Base-by-base conservation (phyloP, 768 basidiomycete genomes). In the Tulasnella sp. region DNA sequence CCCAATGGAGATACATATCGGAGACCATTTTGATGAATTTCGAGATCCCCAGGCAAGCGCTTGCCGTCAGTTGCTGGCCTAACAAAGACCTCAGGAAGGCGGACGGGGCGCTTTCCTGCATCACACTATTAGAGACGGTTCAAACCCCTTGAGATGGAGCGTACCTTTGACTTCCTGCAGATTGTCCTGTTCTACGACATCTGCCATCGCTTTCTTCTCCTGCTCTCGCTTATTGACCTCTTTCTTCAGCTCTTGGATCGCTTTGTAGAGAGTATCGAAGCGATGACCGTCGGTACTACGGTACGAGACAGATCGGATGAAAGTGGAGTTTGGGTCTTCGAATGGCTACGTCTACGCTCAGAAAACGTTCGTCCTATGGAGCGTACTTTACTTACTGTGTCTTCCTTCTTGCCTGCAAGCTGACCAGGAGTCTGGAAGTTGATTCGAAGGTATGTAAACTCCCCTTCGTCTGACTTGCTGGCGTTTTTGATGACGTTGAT, bases 401-500 rank as follows among this genome's bases (percentile, higher is more conserved):
- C 97, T 79, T 99, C 97, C 81, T 99, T 98, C 83, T 96, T 98
- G 34, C 97, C 96, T 0, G 94, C 91, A 32, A 98, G 87, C 78
- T 98, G 95, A 65, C 97, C 97, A 12, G 97, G 97, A 0, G 96
- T 97, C 80, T 98, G 95, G 83, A 98, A 98, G 81, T 98, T 98
- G 80, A 99, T 94, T 1, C 97, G 88, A 69, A 99, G 85, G 77
- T 92, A 94, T 0, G 95, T 95, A 79, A 89, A 92, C 67, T 98
- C 94, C 5, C 92, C 93, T 80, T 98, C 97, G 75, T 99, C 96
- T 75, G 87, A 97, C 83, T 98, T 98, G 83, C 91, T 95, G 36
- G 90, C 92, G 78, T 96, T 98, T 82, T 99, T 98, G 75, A 99
- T 94, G 1, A 94, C 94, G 78, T 96, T 96, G 81, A 98, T 95